phyloP scores from a whole-genome alignment of 2,329 filamentous ascomycete species.

The Parastagonospora avenae region DNA sequence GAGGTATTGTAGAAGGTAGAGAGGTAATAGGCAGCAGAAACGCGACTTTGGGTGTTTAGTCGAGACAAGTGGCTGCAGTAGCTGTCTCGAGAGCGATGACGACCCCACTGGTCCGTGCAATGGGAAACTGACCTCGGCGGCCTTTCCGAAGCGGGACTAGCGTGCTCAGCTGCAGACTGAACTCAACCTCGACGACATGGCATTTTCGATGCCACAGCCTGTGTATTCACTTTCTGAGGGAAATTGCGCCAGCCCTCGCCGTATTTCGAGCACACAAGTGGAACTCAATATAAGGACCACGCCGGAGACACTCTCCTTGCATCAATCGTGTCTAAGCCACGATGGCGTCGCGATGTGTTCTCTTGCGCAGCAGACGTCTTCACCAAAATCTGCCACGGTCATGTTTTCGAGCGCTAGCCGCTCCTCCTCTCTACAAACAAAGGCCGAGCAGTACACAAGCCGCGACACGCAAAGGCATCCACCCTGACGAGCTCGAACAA shows the following conservation, averaged over 20 bases:
- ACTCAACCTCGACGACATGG: slow-evolving; percentile 28
- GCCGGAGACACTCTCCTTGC: no score
- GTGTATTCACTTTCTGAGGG: not conserved
- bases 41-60: slow-evolving; percentile 21
- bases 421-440: not conserved
- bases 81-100: slow-evolving; percentile 40
- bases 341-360: slow-evolving; percentile 20
- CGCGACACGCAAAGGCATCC: slow-evolving; percentile 15
- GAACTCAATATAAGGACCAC: no score
- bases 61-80: slow-evolving; percentile 42
- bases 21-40: slow-evolving; percentile 9
- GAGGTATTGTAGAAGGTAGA: slow-evolving; percentile 1
- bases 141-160: slow-evolving; percentile 22
- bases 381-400: slow-evolving; percentile 4
- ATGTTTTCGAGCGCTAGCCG: not conserved
- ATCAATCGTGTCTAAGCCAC: not conserved
- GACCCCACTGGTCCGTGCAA: slow-evolving; percentile 33
- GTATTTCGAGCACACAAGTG: no score
- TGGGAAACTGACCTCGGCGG: slow-evolving; percentile 24
- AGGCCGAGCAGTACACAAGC: not conserved
- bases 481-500: slow-evolving; percentile 40
- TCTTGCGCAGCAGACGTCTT: slow-evolving; percentile 8
- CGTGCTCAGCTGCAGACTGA: slow-evolving; percentile 5
- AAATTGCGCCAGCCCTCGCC: no score
- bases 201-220: slow-evolving; percentile 7